Evolutionary conservation across 139 green algal species (phyloP).

Genomic region (Raphidocelis subcapitata): DNA sequence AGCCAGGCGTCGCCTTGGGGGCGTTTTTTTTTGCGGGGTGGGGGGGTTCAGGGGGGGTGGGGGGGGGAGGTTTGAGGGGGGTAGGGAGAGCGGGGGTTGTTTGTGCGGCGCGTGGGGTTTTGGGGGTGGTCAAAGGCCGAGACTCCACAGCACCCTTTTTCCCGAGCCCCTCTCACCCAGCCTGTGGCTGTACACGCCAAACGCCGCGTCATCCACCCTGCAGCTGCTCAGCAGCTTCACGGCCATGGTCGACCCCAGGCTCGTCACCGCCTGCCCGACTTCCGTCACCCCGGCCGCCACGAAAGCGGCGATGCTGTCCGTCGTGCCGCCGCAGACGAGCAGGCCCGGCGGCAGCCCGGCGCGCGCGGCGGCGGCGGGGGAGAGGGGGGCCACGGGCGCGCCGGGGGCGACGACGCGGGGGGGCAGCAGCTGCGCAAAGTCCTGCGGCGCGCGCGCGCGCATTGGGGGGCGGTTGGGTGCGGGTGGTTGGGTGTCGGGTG

Average conservation of each 20-base stretch:
- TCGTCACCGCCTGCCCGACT: constrained; percentile 79
- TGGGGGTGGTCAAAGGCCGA: no score
- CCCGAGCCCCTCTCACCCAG: constrained; percentile 63
- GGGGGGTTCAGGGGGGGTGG: background rate
- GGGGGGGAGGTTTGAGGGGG: no score
- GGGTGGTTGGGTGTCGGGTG: background rate
- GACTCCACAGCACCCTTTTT: no score
- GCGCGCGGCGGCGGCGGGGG: constrained; percentile 19
- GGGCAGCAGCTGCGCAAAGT: constrained; percentile 64
- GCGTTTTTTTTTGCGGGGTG: no score
- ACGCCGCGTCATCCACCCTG: constrained; percentile 81
- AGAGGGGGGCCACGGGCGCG: constrained; percentile 52
- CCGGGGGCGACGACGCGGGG: constrained; percentile 67
- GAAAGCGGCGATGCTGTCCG: constrained; percentile 94
- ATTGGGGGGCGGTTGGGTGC: background rate
- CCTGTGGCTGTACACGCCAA: constrained; percentile 94
- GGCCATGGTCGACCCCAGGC: constrained; percentile 87
- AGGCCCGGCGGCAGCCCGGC: constrained; percentile 49
- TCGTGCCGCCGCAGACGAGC: constrained; percentile 70
- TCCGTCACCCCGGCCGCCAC: constrained; percentile 73
- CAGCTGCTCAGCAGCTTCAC: constrained; percentile 87
- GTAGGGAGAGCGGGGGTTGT: no score
- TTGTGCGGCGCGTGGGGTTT: no score
- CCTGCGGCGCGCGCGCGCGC: background rate
- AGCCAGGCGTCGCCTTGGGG: constrained; percentile 80